phyloP scores from a whole-genome alignment of 805 yeast genomes.

The Jamesozyma piceae region DNA sequence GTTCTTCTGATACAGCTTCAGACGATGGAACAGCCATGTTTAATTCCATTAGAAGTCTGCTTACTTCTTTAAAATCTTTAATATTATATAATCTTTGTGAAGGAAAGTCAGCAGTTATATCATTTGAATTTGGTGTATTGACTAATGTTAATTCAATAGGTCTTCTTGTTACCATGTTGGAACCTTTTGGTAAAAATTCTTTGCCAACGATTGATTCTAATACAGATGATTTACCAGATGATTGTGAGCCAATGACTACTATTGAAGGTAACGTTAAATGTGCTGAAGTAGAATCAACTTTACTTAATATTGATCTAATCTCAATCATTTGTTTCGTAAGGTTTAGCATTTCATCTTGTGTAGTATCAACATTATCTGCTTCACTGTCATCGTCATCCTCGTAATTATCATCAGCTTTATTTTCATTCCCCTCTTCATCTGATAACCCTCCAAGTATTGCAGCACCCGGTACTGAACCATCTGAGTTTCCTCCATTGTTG shows the following conservation, averaged over 20 bases:
- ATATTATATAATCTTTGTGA: slow-evolving; percentile 72
- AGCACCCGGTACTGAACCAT: slow-evolving; percentile 17
- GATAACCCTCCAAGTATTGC: slow-evolving; percentile 22
- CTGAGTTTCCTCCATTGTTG: slow-evolving; percentile 35
- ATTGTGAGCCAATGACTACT: slow-evolving; percentile 95
- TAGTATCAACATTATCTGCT: slow-evolving; percentile 44
- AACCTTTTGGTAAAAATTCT: slow-evolving; percentile 93
- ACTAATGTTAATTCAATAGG: slow-evolving; percentile 92
- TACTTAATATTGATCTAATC: slow-evolving; percentile 68
- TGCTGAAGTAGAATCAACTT: slow-evolving; percentile 63
- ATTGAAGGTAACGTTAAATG: slow-evolving; percentile 83
- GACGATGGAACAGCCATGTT: slow-evolving; percentile 84
- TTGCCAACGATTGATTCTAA: slow-evolving; percentile 96
- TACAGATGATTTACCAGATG: slow-evolving; percentile 94
- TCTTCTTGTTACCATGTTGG: slow-evolving; percentile 95
- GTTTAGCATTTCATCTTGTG: slow-evolving; percentile 75
- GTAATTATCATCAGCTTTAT: slow-evolving; percentile 31
- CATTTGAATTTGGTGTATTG: slow-evolving; percentile 71
- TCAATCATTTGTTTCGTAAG: slow-evolving; percentile 96
- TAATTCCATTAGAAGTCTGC: slow-evolving; percentile 73
- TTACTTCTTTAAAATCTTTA: slow-evolving; percentile 84
- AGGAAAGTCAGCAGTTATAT: slow-evolving; percentile 90
- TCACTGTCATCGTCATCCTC: slow-evolving; percentile 41
- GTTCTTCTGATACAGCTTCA: slow-evolving; percentile 86
- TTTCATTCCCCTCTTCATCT: slow-evolving; percentile 41